Percentiles rank a stretch among this genome's conserved stretches.
Conservation (phyloP, 2,329 filamentous ascomycete species). For the Pseudocercospora cruenta region DNA sequence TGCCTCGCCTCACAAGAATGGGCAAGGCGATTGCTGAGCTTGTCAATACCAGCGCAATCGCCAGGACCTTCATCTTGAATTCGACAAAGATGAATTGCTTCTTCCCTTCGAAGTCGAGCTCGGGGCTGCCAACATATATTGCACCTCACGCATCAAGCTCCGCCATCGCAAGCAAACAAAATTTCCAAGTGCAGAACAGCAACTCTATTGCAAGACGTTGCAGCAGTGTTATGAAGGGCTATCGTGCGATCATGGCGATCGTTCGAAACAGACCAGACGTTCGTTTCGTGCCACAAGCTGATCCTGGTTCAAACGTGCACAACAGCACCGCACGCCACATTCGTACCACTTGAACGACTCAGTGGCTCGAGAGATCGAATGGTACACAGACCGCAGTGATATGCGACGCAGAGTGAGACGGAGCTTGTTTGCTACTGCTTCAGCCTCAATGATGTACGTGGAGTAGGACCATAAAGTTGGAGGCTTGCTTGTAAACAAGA, state of each 20-base stretch:
- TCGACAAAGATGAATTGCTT: neutral
- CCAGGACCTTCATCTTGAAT: neutral
- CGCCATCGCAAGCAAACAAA: neutral
- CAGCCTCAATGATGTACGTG: neutral
- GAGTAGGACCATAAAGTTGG: neutral
- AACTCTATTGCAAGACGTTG: neutral
- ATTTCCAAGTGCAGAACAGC: neutral
- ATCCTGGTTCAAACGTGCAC: neutral
- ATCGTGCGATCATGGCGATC: neutral
- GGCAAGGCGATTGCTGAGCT: neutral
- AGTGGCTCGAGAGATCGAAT: neutral
- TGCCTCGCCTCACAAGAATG: neutral
- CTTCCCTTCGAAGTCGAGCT: neutral
- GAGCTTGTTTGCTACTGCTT: constrained; percentile 4
- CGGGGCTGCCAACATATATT: neutral
- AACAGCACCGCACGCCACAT: neutral
- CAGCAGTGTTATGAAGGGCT: neutral
- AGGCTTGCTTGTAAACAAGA: neutral
- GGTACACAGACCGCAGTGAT: neutral
- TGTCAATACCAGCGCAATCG: neutral
- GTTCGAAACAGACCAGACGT: constrained; percentile 2
- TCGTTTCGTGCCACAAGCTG: neutral
- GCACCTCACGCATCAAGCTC: no score
- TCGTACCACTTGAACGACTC: neutral
- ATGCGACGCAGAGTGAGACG: constrained; percentile 1